These are phyloP conservation scores for Citrus medica DNA, from an alignment of 345 rosid genomes.

Conservation along the genomic window DNA sequence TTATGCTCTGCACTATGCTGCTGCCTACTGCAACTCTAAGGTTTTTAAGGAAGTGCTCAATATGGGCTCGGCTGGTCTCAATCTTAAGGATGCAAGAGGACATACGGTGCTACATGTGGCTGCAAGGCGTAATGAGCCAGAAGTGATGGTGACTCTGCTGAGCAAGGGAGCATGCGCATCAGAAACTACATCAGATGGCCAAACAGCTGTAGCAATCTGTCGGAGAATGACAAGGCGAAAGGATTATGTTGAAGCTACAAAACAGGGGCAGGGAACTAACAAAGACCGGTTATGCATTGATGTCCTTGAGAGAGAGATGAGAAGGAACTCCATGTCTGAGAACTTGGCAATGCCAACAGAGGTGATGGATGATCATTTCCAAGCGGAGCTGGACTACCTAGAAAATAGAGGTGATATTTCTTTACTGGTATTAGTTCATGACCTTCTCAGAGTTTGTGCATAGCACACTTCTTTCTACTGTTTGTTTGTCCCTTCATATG, in stretches of 20 bases:
- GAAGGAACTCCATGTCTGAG: constrained; percentile 16
- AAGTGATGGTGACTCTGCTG: constrained; percentile 29
- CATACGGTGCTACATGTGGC: constrained; percentile 46
- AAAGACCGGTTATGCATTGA: constrained; percentile 42
- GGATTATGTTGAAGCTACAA: constrained; percentile 30
- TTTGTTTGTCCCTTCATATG: too few relatives aligned
- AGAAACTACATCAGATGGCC: constrained; percentile 36
- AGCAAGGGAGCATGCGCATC: constrained; percentile 29
- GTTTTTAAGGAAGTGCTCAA: constrained; percentile 31
- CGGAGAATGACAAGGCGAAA: constrained; percentile 36
- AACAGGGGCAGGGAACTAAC: constrained; percentile 31
- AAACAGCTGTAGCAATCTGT: constrained; percentile 34
- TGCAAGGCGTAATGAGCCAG: constrained; percentile 37
- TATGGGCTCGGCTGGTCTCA: constrained; percentile 20
- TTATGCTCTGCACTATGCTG: constrained; percentile 50
- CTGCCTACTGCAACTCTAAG: constrained; percentile 46
- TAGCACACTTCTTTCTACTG: too few relatives aligned
- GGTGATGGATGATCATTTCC: too few relatives aligned
- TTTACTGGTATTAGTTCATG: too few relatives aligned
- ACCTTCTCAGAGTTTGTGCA: too few relatives aligned
- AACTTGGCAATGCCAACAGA: background rate
- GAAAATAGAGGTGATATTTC: too few relatives aligned
- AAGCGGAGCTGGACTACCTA: accelerated
- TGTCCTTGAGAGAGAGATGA: constrained; percentile 30
- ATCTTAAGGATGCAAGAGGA: constrained; percentile 35